Conservation (phyloP, 768 basidiomycete genomes). For the Rhodotorula sphaerocarpa region DNA sequence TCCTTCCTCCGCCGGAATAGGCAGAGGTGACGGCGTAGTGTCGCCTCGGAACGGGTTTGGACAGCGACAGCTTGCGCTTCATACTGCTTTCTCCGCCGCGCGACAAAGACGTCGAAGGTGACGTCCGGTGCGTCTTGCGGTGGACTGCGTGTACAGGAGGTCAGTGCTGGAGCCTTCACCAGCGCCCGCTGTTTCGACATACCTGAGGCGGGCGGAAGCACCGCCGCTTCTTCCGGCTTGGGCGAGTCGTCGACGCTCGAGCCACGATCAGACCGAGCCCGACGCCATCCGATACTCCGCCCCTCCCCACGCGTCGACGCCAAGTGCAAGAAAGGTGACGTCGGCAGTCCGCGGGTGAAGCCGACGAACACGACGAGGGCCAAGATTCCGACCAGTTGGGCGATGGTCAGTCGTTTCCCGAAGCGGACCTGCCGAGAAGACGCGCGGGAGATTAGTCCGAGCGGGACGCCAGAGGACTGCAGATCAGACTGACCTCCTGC, state of each 20-base stretch:
- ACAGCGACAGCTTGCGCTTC: slow-evolving; percentile 18
- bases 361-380: slow-evolving; percentile 78
- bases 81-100: background rate
- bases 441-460: background rate
- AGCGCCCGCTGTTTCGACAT: background rate
- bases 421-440: slow-evolving; percentile 63
- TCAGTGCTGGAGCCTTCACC: background rate
- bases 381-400: slow-evolving; percentile 73
- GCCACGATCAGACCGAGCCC: too few species aligned
- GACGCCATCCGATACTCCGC: too few species aligned
- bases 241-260: too few species aligned
- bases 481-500: slow-evolving; percentile 59
- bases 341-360: slow-evolving; percentile 63
- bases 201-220: too few species aligned
- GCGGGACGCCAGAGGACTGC: background rate
- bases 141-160: background rate
- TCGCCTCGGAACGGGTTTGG: slow-evolving; percentile 17
- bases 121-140: background rate
- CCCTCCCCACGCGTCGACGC: background rate
- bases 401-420: slow-evolving; percentile 81
- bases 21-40: slow-evolving; percentile 21
- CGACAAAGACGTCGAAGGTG: background rate
- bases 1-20: background rate
- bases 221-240: too few species aligned
- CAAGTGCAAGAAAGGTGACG: slow-evolving; percentile 34